phyloP scores from a whole-genome alignment of 2,329 filamentous ascomycete species.

The Sporothrix luriei region DNA sequence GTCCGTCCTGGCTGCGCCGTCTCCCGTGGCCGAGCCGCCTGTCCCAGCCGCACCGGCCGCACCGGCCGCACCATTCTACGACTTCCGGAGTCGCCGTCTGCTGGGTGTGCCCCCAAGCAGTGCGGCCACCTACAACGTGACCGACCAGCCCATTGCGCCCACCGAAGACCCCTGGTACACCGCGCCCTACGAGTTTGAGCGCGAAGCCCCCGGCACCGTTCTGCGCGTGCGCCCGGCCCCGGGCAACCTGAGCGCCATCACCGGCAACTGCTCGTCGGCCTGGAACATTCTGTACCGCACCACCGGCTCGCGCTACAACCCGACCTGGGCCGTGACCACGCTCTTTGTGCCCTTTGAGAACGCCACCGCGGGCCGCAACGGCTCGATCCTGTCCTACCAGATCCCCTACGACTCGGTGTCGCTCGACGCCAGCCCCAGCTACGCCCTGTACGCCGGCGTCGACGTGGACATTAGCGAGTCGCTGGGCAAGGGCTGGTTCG shows the following conservation, averaged over 20 bases:
- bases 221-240: conserved; percentile 41
- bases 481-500: conserved; percentile 49
- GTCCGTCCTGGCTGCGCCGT: neutral
- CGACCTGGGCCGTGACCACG: conserved; percentile 48
- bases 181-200: conserved; percentile 40
- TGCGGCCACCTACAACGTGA: neutral
- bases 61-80: neutral
- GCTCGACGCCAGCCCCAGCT: conserved; percentile 47
- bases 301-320: conserved; percentile 42
- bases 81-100: neutral
- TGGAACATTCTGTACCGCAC: conserved; percentile 48
- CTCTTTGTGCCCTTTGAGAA: conserved; percentile 41
- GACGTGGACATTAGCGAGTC: conserved; percentile 41
- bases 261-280: conserved; percentile 36
- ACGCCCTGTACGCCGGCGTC: conserved; percentile 40
- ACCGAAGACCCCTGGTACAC: conserved; percentile 44
- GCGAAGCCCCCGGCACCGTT: conserved; percentile 39
- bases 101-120: neutral
- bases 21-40: neutral
- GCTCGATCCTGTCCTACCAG: conserved; percentile 48
- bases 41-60: too few relatives aligned
- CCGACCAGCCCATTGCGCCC: conserved; percentile 39
- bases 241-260: conserved; percentile 38
- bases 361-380: neutral
- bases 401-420: conserved; percentile 46